Evolutionary conservation across 1,139 yeast species (phyloP).

Genomic region (Pichia terricola): DNA sequence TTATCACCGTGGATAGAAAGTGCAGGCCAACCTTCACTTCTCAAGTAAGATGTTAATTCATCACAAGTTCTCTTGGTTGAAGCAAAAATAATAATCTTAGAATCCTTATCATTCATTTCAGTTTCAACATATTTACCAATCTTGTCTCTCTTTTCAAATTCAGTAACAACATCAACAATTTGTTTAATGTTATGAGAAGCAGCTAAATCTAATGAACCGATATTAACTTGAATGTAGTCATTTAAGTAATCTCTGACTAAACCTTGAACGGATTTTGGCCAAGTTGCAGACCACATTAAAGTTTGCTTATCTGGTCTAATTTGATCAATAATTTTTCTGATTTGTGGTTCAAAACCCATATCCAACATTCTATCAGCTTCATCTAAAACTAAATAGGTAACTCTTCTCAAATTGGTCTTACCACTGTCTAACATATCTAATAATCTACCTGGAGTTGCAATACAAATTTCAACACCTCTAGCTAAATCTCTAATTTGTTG

Average conservation of each 20-base stretch:
- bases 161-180: slow-evolving; percentile 82
- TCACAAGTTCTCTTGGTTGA: slow-evolving; percentile 98
- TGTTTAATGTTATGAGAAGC: slow-evolving; percentile 97
- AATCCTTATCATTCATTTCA: slow-evolving; percentile 68
- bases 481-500: slow-evolving; percentile 92
- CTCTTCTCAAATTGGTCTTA: slow-evolving; percentile 91
- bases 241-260: slow-evolving; percentile 84
- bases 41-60: slow-evolving; percentile 80
- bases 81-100: slow-evolving; percentile 80
- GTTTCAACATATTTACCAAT: slow-evolving; percentile 73
- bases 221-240: slow-evolving; percentile 91
- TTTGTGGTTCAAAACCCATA: slow-evolving; percentile 97
- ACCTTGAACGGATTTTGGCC: slow-evolving; percentile 97
- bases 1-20: slow-evolving; percentile 98
- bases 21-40: slow-evolving; percentile 99
- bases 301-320: slow-evolving; percentile 92
- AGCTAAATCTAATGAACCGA: slow-evolving; percentile 91
- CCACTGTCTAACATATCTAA: slow-evolving; percentile 95
- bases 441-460: slow-evolving; percentile 98
- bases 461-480: slow-evolving; percentile 90
- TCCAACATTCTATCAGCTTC: slow-evolving; percentile 98
- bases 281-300: slow-evolving; percentile 98
- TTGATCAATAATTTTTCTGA: slow-evolving; percentile 72
- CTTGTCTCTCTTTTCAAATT: slow-evolving; percentile 90
- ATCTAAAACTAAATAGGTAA: slow-evolving; percentile 91